Percentiles rank a stretch among this genome's conserved stretches.
These are phyloP conservation scores for Fusarium zealandicum DNA, from an alignment of 2,329 filamentous ascomycete species.

Conservation along the genomic window DNA sequence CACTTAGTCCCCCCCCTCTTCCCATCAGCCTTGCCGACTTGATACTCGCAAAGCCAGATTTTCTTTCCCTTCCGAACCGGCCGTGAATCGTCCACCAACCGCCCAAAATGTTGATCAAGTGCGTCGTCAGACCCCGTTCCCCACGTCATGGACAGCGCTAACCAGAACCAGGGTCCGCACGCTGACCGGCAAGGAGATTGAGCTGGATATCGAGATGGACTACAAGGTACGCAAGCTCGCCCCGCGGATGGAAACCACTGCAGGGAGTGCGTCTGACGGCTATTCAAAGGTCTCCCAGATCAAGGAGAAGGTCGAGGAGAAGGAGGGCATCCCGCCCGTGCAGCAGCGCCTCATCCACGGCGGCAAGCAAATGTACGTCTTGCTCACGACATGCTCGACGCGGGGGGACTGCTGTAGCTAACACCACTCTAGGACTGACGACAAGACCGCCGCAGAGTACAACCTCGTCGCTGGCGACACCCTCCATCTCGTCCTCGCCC, in stretches of 20 bases:
- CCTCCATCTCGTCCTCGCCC: constrained; percentile 91
- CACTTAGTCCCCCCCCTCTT: constrained; percentile 7
- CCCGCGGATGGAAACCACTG: too few relatives aligned
- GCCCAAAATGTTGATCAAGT: constrained; percentile 61
- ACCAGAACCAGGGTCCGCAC: constrained; percentile 83
- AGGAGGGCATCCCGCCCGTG: constrained; percentile 96
- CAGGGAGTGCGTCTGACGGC: too few relatives aligned
- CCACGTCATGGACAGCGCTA: constrained; percentile 27
- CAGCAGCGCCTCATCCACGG: constrained; percentile 97
- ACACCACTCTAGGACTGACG: constrained; percentile 74
- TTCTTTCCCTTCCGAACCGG: neutral
- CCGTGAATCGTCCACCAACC: constrained; percentile 5
- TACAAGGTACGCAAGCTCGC: constrained; percentile 76
- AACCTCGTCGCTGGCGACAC: constrained; percentile 90
- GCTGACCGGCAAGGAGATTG: constrained; percentile 97
- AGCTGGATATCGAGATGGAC: constrained; percentile 92
- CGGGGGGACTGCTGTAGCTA: neutral
- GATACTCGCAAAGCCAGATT: constrained; percentile 6
- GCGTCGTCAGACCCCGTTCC: constrained; percentile 24
- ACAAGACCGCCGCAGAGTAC: constrained; percentile 92
- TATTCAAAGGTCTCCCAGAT: constrained; percentile 82
- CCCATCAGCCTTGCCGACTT: constrained; percentile 36
- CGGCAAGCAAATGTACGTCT: constrained; percentile 91
- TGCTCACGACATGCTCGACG: neutral
- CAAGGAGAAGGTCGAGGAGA: constrained; percentile 99